These are phyloP conservation scores for Amanita phalloides DNA, from an alignment of 768 basidiomycete species.

Conservation along the genomic window DNA sequence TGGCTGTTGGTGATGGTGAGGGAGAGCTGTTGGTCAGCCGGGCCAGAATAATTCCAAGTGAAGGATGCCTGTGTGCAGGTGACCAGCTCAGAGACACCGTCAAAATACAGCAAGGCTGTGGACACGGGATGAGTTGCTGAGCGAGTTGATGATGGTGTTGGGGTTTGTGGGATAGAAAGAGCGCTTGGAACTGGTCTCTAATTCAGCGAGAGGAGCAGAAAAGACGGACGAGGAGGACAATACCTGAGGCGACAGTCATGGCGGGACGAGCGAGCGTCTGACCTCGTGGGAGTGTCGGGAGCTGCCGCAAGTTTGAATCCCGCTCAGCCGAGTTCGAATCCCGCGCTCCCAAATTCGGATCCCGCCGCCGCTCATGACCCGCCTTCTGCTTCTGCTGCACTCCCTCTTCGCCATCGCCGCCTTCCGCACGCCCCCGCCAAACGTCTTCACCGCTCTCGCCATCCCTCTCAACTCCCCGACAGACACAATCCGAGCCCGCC, in stretches of 20 bases:
- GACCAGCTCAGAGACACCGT: slow-evolving; percentile 9
- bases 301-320: no score
- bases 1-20: slow-evolving; percentile 25
- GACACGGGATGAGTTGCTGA: not conserved
- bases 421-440: slow-evolving; percentile 41
- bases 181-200: not conserved
- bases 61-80: slow-evolving; percentile 19
- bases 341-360: no score
- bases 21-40: slow-evolving; percentile 18
- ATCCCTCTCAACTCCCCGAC: slow-evolving; percentile 45
- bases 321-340: no score
- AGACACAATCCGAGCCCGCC: slow-evolving; percentile 36
- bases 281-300: no score
- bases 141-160: slow-evolving; percentile 4
- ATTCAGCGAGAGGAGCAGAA: not conserved
- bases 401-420: slow-evolving; percentile 37
- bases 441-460: slow-evolving; percentile 47
- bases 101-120: slow-evolving; percentile 14
- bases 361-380: slow-evolving; percentile 4
- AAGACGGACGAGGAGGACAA: not conserved
- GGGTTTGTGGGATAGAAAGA: not conserved
- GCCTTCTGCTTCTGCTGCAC: slow-evolving; percentile 33
- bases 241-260: not conserved
- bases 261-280: no score
- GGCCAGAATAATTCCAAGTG: slow-evolving; percentile 29